These are phyloP conservation scores for Talaromyces sp. DNA, from an alignment of 2,329 filamentous ascomycete species.

Conservation along the genomic window DNA sequence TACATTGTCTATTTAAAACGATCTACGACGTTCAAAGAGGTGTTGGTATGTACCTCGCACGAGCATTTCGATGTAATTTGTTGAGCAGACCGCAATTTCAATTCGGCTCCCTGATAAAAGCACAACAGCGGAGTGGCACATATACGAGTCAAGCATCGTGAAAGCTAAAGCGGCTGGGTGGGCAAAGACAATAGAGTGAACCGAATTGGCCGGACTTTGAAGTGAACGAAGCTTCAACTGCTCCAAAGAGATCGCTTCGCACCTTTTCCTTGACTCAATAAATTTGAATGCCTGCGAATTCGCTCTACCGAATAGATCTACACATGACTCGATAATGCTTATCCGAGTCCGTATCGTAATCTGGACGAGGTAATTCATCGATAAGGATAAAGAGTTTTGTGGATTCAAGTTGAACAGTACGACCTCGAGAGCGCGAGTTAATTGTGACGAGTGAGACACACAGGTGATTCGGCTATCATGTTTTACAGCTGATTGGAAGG, in stretches of 20 bases:
- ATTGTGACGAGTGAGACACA: background rate
- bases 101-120: too few relatives aligned
- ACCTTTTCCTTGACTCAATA: background rate
- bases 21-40: background rate
- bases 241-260: background rate
- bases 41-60: background rate
- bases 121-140: too few relatives aligned
- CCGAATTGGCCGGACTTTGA: background rate
- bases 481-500: background rate
- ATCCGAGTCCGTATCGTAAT: background rate
- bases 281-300: too few relatives aligned
- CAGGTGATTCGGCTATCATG: background rate
- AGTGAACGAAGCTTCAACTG: background rate
- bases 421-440: background rate
- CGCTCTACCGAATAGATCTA: too few relatives aligned
- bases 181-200: background rate
- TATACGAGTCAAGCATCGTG: too few relatives aligned
- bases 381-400: background rate
- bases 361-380: background rate
- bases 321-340: background rate
- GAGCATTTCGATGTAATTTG: background rate
- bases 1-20: background rate
- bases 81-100: background rate
- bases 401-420: background rate
- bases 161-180: background rate